Evolutionary conservation across 2,329 filamentous ascomycete genomes (phyloP).

Genomic region (Biscogniauxia mediterranea): DNA sequence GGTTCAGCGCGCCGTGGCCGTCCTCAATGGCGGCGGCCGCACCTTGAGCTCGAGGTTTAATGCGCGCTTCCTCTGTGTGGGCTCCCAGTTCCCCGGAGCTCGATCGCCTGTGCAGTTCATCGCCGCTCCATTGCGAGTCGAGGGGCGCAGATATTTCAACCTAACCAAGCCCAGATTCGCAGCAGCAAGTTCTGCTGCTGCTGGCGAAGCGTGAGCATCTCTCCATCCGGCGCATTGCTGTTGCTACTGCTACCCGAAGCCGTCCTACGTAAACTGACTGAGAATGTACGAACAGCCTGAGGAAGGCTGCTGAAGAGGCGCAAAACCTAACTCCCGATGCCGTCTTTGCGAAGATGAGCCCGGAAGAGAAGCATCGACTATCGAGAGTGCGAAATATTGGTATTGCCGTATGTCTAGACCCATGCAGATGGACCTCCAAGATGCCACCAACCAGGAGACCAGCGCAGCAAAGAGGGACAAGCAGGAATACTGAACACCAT

Average conservation of each 20-base stretch:
- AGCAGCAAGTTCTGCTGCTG: constrained; percentile 32
- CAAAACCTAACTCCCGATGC: constrained; percentile 54
- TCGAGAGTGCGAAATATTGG: constrained; percentile 91
- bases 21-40: constrained; percentile 38
- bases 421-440: neutral
- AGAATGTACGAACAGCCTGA: constrained; percentile 36
- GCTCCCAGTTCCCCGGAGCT: constrained; percentile 27
- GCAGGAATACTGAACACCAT: constrained; percentile 10
- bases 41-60: constrained; percentile 34
- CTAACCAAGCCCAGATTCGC: constrained; percentile 35
- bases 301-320: constrained; percentile 52
- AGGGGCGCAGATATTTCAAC: constrained; percentile 40
- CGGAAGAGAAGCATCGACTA: constrained; percentile 74
- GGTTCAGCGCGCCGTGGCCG: constrained; percentile 38
- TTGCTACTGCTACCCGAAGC: too few relatives aligned
- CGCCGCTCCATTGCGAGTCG: constrained; percentile 32
- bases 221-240: neutral
- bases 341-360: constrained; percentile 76
- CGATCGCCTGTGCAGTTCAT: constrained; percentile 33
- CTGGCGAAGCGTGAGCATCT: constrained; percentile 38
- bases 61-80: constrained; percentile 34
- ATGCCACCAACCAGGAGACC: neutral
- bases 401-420: constrained; percentile 69
- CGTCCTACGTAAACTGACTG: neutral
- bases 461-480: constrained; percentile 1